phyloP scores from a whole-genome alignment of 2,329 filamentous ascomycete species.

The Dendryphion nanum region DNA sequence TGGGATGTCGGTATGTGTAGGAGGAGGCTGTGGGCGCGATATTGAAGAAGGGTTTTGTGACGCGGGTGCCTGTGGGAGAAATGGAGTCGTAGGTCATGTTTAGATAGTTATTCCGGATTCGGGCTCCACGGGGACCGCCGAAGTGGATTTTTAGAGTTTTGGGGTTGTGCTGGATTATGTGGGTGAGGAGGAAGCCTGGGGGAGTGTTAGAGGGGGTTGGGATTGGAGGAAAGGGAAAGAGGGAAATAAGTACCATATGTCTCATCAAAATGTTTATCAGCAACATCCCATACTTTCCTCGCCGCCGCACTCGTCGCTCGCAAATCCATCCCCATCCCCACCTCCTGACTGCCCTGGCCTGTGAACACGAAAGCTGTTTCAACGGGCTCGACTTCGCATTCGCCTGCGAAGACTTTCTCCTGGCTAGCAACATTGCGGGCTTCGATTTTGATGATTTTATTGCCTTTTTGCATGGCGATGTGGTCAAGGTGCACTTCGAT shows the following conservation, averaged over 20 bases:
- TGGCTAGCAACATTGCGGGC: constrained; percentile 26
- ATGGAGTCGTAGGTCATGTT: constrained; percentile 11
- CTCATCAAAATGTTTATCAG: constrained; percentile 34
- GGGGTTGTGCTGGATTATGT: constrained; percentile 42
- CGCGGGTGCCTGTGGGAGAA: constrained; percentile 5
- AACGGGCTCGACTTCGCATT: constrained; percentile 29
- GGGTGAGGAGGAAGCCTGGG: constrained; percentile 27
- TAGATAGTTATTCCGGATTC: constrained; percentile 37
- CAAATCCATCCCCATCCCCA: constrained; percentile 46
- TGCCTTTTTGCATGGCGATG: constrained; percentile 18
- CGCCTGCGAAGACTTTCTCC: constrained; percentile 31
- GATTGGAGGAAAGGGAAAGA: no score
- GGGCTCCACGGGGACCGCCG: constrained; percentile 32
- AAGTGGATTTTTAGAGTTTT: constrained; percentile 40
- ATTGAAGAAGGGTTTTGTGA: constrained; percentile 13
- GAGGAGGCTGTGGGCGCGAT: constrained; percentile 9
- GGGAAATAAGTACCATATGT: constrained; percentile 31
- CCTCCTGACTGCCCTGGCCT: constrained; percentile 42
- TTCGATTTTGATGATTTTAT: constrained; percentile 33
- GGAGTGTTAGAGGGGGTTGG: neutral
- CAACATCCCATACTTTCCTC: constrained; percentile 55
- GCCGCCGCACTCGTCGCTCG: constrained; percentile 34
- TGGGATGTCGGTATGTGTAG: constrained; percentile 14
- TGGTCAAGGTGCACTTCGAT: constrained; percentile 23
- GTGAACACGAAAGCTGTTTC: constrained; percentile 41